Evolutionary conservation across 305 asterid genomes (phyloP), one percentile per base, ranked within the genome.

Genomic region (Rubia tinctorum): DNA sequence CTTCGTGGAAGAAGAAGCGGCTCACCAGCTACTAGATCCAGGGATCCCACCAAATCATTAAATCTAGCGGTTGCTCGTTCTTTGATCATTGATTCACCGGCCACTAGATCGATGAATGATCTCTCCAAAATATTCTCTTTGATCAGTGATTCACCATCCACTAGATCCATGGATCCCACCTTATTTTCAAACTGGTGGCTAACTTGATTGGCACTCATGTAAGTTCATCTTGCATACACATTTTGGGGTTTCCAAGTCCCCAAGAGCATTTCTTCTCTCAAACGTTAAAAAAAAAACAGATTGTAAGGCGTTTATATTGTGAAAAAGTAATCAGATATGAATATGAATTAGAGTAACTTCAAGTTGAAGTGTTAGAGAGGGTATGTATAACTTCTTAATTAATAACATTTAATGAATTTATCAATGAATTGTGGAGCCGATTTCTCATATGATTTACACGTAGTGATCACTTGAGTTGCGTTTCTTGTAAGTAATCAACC

Each of bases 401-500:
- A 27, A 17, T 18, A 2, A 20, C 10, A 20, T n/a, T n/a, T 44
- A 43, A 1, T 22, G 7, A 23, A 25, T 66, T 66, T 18, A 18
- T 62, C 4, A 64, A 39, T 77, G 27, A 27, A 69, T 39, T 39
- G 43, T 39, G 45, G 62, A 60, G 68, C 53, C 55, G n/a, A 58
- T 34, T 58, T 39, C 20, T 61, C n/a, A 58, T 75, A 44, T 73
- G 75, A 78, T 76, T 80, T 71, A 74, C 85, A 83, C 83, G 85
- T 77, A 84, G 71, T 74, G 22, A 66, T 84, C 83, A 81, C 74
- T 80, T 71, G 73, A 43, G 27, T 55, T 59, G 34, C 75, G 10
- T 69, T 49, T 66, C 75, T 72, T 66, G 17, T 25, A 68, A 71
- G 63, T 79, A 74, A 42, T 60, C 23, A 40, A 68, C 56, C 10